A percentile compares a stretch with the other conserved stretches of the same genome.
phyloP scores from a whole-genome alignment of 169 alveolate genomes.

The Cyclospora cayetanensis region DNA sequence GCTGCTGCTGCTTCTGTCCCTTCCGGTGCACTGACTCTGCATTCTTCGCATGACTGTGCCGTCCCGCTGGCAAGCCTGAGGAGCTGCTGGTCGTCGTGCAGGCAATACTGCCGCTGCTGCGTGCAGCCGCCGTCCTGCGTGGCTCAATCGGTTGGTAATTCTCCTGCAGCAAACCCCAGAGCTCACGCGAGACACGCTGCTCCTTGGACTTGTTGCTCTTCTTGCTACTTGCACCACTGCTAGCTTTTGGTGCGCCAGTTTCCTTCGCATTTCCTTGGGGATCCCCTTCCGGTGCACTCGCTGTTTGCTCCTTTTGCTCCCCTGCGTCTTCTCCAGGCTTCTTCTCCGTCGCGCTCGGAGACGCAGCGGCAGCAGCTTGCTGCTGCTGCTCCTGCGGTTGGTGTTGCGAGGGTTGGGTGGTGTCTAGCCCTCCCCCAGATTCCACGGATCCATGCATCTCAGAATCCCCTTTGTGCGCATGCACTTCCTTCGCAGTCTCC shows the following conservation, averaged over 20 bases:
- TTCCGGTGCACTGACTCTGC: neutral
- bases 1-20: constrained; percentile 31
- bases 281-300: too few relatives aligned
- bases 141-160: neutral
- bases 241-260: neutral
- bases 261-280: too few relatives aligned
- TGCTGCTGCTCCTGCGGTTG: too few relatives aligned
- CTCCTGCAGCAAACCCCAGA: constrained; percentile 8
- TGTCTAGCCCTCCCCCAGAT: too few relatives aligned
- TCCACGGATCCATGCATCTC: too few relatives aligned
- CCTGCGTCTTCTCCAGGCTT: too few relatives aligned
- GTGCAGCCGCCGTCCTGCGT: neutral
- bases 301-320: too few relatives aligned
- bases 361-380: too few relatives aligned
- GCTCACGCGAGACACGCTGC: neutral
- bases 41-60: neutral
- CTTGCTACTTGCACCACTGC: neutral
- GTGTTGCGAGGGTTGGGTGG: too few relatives aligned
- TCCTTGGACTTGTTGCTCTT: neutral
- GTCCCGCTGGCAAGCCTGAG: neutral
- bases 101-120: neutral
- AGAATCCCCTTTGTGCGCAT: too few relatives aligned
- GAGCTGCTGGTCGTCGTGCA: constrained; percentile 32
- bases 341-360: too few relatives aligned
- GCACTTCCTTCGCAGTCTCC: too few relatives aligned